Percentiles rank a stretch among this genome's conserved stretches.
Conservation (phyloP, 495 filamentous ascomycete species). For the Aspergillus hancockii region DNA sequence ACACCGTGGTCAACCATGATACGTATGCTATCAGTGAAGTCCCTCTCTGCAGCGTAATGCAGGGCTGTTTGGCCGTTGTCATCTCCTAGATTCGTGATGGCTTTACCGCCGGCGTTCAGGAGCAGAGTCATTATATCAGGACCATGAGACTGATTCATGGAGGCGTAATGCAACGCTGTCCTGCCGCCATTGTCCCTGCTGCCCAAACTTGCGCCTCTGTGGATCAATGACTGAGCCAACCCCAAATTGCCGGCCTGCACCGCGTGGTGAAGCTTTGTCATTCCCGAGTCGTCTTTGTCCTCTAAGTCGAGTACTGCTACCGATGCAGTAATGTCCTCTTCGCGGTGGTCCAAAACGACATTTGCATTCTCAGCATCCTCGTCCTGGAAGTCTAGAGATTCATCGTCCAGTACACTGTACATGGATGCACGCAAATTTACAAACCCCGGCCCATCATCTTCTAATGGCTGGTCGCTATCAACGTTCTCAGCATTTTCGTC, state of each 20-base stretch:
- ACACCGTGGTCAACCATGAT: slow-evolving; percentile 23
- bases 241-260: slow-evolving; percentile 24
- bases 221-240: slow-evolving; percentile 28
- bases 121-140: slow-evolving; percentile 17
- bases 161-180: slow-evolving; percentile 17
- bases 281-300: slow-evolving; percentile 29
- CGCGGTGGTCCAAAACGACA: slow-evolving; percentile 18
- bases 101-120: slow-evolving; percentile 16
- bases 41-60: slow-evolving; percentile 33
- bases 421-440: slow-evolving; percentile 27
- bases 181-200: slow-evolving; percentile 11
- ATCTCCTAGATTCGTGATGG: slow-evolving; percentile 21
- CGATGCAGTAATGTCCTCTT: slow-evolving; percentile 25
- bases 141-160: slow-evolving; percentile 9
- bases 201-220: slow-evolving; percentile 21
- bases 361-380: slow-evolving; percentile 22
- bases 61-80: slow-evolving; percentile 30
- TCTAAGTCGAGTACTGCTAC: slow-evolving; percentile 28
- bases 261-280: slow-evolving; percentile 33
- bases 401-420: slow-evolving; percentile 34
- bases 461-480: slow-evolving; percentile 31
- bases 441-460: slow-evolving; percentile 24
- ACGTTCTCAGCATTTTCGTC: slow-evolving; percentile 26
- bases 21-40: slow-evolving; percentile 20
- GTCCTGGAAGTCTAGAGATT: slow-evolving; percentile 29